phyloP scores from a whole-genome alignment of 208 protist species.

The Naegleria fowleri region DNA sequence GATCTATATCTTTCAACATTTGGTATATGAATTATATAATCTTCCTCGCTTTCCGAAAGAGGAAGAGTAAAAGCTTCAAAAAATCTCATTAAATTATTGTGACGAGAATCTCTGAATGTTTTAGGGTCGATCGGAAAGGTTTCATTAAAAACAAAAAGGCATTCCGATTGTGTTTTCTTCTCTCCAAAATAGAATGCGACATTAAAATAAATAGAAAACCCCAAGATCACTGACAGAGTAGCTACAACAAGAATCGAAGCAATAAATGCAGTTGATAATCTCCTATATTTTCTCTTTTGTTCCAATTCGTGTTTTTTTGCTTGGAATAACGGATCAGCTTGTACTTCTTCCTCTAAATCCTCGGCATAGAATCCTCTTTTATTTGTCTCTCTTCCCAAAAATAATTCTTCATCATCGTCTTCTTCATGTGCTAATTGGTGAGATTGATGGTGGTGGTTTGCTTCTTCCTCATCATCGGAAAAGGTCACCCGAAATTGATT shows the following conservation, averaged over 20 bases:
- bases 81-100: too few relatives aligned
- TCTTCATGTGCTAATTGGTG: not conserved
- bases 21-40: too few relatives aligned
- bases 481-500: not conserved
- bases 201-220: not conserved
- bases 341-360: not conserved
- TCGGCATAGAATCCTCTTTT: not conserved
- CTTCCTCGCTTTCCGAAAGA: too few relatives aligned
- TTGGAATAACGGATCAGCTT: not conserved
- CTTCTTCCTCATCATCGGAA: not conserved
- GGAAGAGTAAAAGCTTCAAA: too few relatives aligned
- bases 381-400: not conserved
- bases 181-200: not conserved
- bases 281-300: not conserved
- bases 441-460: not conserved
- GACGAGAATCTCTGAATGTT: not conserved
- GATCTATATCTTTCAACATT: too few relatives aligned
- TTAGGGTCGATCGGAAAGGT: not conserved
- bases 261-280: not conserved
- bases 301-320: not conserved
- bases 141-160: not conserved
- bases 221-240: not conserved
- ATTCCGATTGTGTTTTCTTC: not conserved
- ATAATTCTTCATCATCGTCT: not conserved
- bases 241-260: not conserved